Base-by-base conservation (phyloP, 495 filamentous ascomycete genomes). In the Podospora didyma region DNA sequence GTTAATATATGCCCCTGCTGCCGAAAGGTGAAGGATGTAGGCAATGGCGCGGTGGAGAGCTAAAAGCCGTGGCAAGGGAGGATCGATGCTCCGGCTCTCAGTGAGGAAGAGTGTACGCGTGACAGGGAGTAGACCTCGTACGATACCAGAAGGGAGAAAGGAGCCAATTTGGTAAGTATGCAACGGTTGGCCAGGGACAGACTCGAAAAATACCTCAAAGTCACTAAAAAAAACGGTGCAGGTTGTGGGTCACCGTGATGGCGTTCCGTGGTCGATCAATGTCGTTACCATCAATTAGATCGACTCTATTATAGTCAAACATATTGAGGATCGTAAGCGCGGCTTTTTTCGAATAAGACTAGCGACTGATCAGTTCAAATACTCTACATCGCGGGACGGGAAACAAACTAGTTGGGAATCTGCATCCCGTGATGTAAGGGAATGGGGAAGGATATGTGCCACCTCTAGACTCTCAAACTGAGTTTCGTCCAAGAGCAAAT, bases 1-100 rank as follows among this genome's bases (percentile, higher is more conserved):
- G 51, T 70, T 56, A 48, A 70, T 70, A 56, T 72, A 72, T 6
- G 59, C 52, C 54, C 64, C 64, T 3, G 64, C 69, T 46, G 50
- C 64, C 51, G 66, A 70, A 39, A 66, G 65, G 59, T 68, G 62
- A 53, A 72, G 71, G 34, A 74, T 70, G 48, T 65, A 63, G 50
- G 60, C 69, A 50, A 73, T 71, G 39, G 70, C 65, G 57, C 59
- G 53, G 58, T 71, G 69, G 28, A 71, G 41, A 19, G 61, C 54
- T 3, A 73, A 49, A 47, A 73, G 65, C 53, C 64, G 58, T 31
- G 63, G 54, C 21, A 62, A 69, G 37, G 68, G 70, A 6, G 66
- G 67, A 11, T 69, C 65, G 52, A 73, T 63, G 37, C 48, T 67
- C 57, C 60, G 41, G 41, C 61, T 61, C 39, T 58, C 42, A 6